A percentile compares a stretch with the other conserved stretches of the same genome.
Evolutionary conservation across 2,329 filamentous ascomycete species (phyloP).

Genomic region (Parastagonospora nodorum): DNA sequence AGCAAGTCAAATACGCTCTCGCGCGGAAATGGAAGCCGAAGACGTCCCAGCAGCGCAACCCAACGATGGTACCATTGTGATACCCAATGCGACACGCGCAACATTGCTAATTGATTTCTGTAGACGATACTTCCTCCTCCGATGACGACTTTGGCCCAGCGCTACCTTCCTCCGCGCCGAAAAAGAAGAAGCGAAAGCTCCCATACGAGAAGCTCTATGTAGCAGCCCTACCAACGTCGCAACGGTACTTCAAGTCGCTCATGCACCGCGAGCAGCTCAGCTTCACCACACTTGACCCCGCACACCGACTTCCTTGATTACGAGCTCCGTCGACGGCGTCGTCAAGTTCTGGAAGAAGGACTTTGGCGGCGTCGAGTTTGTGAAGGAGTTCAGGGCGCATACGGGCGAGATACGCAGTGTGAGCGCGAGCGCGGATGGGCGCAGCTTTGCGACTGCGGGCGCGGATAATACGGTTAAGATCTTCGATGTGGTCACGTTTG

Average conservation of each 20-base stretch:
- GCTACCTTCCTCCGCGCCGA: conserved; percentile 76
- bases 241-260: conserved; percentile 86
- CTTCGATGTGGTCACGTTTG: conserved; percentile 78
- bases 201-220: conserved; percentile 96
- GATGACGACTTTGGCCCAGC: conserved; percentile 90
- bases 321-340: conserved; percentile 89
- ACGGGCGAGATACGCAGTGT: conserved; percentile 81
- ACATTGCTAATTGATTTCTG: conserved; percentile 10
- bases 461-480: conserved; percentile 79
- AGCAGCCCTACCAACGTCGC: conserved; percentile 79
- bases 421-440: conserved; percentile 84
- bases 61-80: conserved; percentile 14
- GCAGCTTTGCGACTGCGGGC: conserved; percentile 91
- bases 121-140: conserved; percentile 67
- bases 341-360: conserved; percentile 99
- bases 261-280: conserved; percentile 98
- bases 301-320: conserved; percentile 92
- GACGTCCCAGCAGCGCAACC: conserved; percentile 12
- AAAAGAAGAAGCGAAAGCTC: conserved; percentile 89
- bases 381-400: conserved; percentile 96
- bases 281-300: conserved; percentile 86
- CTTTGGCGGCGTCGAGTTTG: conserved; percentile 88
- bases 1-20: conserved; percentile 29
- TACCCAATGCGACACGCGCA: conserved; percentile 13
- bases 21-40: conserved; percentile 31